Conservation (phyloP, 2,329 filamentous ascomycete genomes). For the Huntiella savannae region DNA sequence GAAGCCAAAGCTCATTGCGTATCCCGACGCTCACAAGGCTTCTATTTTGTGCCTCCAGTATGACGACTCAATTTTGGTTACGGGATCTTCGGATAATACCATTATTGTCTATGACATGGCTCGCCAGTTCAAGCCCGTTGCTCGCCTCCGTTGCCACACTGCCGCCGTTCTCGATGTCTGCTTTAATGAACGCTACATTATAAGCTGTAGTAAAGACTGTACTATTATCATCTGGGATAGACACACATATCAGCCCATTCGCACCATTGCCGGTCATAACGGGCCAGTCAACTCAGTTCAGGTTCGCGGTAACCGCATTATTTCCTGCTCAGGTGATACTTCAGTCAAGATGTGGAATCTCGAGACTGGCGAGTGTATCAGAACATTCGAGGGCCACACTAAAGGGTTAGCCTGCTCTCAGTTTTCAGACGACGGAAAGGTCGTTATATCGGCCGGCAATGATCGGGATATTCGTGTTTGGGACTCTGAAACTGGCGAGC, state of each 20-base stretch:
- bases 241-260: constrained; percentile 52
- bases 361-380: constrained; percentile 68
- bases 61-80: constrained; percentile 81
- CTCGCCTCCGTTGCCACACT: constrained; percentile 57
- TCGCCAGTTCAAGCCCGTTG: constrained; percentile 59
- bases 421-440: constrained; percentile 86
- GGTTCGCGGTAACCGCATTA: constrained; percentile 77
- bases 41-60: constrained; percentile 93
- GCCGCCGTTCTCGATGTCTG: constrained; percentile 87
- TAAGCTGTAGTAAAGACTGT: constrained; percentile 92
- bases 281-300: constrained; percentile 95
- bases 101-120: constrained; percentile 84
- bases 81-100: constrained; percentile 78
- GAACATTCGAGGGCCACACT: constrained; percentile 77
- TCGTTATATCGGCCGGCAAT: constrained; percentile 84
- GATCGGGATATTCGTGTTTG: constrained; percentile 93
- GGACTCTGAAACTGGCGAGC: constrained; percentile 76
- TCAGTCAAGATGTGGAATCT: constrained; percentile 92
- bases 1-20: constrained; percentile 27
- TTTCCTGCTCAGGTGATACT: constrained; percentile 87
- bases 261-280: constrained; percentile 64
- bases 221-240: constrained; percentile 93
- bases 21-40: constrained; percentile 52
- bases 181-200: constrained; percentile 79
- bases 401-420: constrained; percentile 91